Conservation (phyloP, 169 alveolate genomes). For the Plasmodium chabaudi region DNA sequence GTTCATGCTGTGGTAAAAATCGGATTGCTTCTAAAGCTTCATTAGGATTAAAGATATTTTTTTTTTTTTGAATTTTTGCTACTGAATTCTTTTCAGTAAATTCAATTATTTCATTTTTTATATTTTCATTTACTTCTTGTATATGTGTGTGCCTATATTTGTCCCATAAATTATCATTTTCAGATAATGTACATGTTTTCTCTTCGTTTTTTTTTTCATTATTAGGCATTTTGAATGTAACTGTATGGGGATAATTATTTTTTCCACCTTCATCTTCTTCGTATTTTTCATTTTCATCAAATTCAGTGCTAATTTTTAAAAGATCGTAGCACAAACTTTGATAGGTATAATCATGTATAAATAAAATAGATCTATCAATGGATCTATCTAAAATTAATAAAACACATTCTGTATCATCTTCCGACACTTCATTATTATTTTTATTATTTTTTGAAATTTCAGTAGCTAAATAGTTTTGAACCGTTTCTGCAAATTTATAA, state of each 20-base stretch:
- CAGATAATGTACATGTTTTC: conserved; percentile 77
- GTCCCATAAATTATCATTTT: conserved; percentile 84
- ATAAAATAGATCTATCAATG: conserved; percentile 82
- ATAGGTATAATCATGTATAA: conserved; percentile 88
- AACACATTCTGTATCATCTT: conserved; percentile 45
- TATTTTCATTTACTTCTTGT: conserved; percentile 85
- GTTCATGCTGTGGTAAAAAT: conserved; percentile 85
- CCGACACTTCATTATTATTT: neutral
- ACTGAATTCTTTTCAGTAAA: conserved; percentile 79
- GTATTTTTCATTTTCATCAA: conserved; percentile 25
- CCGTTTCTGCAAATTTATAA: conserved; percentile 32
- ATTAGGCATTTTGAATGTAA: conserved; percentile 78
- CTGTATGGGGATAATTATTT: conserved; percentile 30
- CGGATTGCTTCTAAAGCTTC: conserved; percentile 84
- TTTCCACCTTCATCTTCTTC: neutral
- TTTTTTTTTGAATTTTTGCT: conserved; percentile 69
- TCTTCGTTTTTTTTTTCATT: conserved; percentile 78
- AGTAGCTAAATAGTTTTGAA: neutral
- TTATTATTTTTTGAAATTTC: neutral
- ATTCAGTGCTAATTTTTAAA: conserved; percentile 66
- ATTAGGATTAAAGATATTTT: conserved; percentile 46
- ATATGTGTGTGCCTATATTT: conserved; percentile 86
- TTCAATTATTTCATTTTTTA: conserved; percentile 83
- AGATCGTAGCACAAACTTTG: conserved; percentile 89
- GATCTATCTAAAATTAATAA: conserved; percentile 85